These are phyloP conservation scores for Vitellaria paradoxa DNA, from an alignment of 179 eudicot genomes.

Conservation along the genomic window DNA sequence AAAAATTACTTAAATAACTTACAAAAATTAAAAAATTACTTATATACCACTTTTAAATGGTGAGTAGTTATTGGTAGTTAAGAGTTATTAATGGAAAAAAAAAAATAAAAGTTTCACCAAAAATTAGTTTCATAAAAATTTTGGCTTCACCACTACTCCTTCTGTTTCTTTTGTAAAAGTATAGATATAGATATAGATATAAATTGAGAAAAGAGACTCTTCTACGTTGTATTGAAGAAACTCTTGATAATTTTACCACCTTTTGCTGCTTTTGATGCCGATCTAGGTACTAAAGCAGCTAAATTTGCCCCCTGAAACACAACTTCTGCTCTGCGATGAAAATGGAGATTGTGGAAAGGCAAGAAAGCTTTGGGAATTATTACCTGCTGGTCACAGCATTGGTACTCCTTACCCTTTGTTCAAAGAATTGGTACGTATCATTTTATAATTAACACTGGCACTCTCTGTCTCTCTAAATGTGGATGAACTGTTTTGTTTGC, in stretches of 20 bases:
- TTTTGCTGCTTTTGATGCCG: neutral
- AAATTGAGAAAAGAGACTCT: too few relatives aligned
- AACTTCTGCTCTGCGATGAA: conserved; percentile 57
- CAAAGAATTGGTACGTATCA: conserved; percentile 60
- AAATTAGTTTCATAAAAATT: too few relatives aligned
- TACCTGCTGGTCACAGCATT: conserved; percentile 69
- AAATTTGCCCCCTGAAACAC: conserved; percentile 46
- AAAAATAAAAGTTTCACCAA: too few relatives aligned
- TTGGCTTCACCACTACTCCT: too few relatives aligned
- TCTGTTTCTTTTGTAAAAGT: too few relatives aligned
- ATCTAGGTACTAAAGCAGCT: conserved; percentile 75
- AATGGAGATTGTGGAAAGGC: conserved; percentile 50
- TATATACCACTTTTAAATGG: too few relatives aligned
- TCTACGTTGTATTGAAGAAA: too few relatives aligned
- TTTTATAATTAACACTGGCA: neutral
- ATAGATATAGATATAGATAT: too few relatives aligned
- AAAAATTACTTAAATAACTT: too few relatives aligned
- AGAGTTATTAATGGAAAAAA: too few relatives aligned
- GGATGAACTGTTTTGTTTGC: neutral
- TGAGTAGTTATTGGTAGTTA: too few relatives aligned
- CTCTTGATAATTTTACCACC: neutral
- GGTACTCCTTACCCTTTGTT: conserved; percentile 79
- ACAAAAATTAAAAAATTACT: too few relatives aligned
- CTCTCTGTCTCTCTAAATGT: neutral
- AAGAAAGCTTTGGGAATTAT: conserved; percentile 64